Base-by-base conservation (phyloP, 179 eudicot genomes). In the Camellia oleifera region DNA sequence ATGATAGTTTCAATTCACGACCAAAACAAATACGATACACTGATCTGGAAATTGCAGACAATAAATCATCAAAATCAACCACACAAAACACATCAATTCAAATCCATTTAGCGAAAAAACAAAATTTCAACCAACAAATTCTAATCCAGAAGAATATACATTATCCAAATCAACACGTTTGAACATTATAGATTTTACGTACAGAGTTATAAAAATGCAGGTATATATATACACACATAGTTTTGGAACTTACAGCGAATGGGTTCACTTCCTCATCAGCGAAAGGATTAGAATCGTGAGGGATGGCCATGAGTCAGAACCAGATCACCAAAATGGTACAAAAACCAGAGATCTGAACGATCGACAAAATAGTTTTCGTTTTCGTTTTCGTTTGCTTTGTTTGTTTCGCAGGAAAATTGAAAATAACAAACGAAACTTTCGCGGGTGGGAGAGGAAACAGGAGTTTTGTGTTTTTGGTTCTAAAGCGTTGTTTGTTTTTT, bases 201-300 rank as follows among this genome's bases (percentile, higher is more conserved):
- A 48, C 26, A 50, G 1, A 68, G 15, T 42, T 53, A 54, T 26
- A 72, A 5, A 72, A 2, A 53, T 13, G 14, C 5, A 67, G 13
- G 42, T 52, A 26, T 7, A 23, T 11, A n/a, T 23, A 66, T 7
- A 23, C 5, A 26, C 9, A n/a, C 14, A 66, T 32, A 48, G 14
- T 50, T 52, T 6, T 23, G 3, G 26, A 77, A 69, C 80, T 85
- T 77, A 88, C 88, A 72, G 88, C 76, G 76, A 86, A 88, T n/a
- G 89, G 89, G 56, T 88, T 86, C 58, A 82, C 80, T 70, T 84
- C 87, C 67, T 86, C 89, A 64, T 83, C 89, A 3, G 79, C 89
- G 52, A 88, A 86, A 17, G 89, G 89, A 77, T 88, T 88, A 20
- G 84, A 46, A 79, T 88, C 88, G 77, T 76, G 78, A 64, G 81